phyloP scores from a whole-genome alignment of 345 rosid species.

The Dovyalis caffra region DNA sequence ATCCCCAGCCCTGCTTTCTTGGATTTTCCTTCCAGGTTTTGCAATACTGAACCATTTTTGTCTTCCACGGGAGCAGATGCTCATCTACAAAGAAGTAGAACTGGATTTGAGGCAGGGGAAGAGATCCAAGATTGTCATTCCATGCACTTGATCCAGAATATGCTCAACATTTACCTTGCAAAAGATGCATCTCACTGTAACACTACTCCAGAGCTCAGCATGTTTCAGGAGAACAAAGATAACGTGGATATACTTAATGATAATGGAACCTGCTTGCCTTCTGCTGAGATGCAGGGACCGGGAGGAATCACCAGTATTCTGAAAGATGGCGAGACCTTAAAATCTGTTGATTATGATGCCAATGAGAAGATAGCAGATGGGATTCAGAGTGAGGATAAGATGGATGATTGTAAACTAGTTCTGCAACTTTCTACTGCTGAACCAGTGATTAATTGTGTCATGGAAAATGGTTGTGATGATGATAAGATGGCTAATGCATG shows the following conservation, averaged over 20 bases:
- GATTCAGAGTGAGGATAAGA: not conserved
- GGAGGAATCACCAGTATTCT: not conserved
- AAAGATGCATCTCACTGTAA: not conserved
- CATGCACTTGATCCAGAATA: not conserved
- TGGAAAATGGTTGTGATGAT: not conserved
- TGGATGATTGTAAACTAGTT: not conserved
- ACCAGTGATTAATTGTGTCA: not conserved
- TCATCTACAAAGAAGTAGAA: not conserved
- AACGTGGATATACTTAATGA: not conserved
- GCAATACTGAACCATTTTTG: not conserved
- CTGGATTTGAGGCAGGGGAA: not conserved
- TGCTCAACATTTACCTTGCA: not conserved
- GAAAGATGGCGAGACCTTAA: not conserved
- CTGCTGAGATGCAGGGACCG: not conserved
- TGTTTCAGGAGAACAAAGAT: not conserved
- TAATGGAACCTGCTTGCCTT: not conserved
- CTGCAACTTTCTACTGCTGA: not conserved
- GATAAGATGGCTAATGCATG: not conserved
- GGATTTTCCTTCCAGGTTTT: slow-evolving; percentile 1
- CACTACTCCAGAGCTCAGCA: not conserved
- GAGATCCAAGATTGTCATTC: not conserved
- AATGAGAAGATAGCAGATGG: not conserved
- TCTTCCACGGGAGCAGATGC: not conserved
- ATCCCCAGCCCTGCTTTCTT: slow-evolving; percentile 1
- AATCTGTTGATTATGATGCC: not conserved